phyloP scores from a whole-genome alignment of 257 asterid genomes.

The Gynochthodes officinalis region DNA sequence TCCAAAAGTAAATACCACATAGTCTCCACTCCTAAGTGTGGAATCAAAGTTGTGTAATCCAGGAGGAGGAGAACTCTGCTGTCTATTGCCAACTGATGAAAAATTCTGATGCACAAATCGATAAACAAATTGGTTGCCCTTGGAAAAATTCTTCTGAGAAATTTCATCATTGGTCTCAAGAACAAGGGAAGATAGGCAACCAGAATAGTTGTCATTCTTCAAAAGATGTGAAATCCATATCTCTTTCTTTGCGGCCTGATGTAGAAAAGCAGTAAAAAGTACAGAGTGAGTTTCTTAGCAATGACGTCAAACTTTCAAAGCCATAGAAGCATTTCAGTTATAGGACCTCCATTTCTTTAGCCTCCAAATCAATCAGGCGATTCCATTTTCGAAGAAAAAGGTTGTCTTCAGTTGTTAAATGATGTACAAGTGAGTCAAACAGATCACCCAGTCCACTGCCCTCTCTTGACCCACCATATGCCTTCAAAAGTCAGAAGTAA shows the following conservation, averaged over 20 bases:
- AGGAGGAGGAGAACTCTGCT: conserved; percentile 37
- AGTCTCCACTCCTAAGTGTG: conserved; percentile 67
- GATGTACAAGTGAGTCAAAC: conserved; percentile 76
- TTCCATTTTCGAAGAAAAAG: conserved; percentile 85
- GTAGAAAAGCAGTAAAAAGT: background rate
- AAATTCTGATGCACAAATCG: conserved; percentile 52
- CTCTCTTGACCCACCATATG: conserved; percentile 70
- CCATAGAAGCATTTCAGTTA: conserved; percentile 12
- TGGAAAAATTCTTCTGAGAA: conserved; percentile 28
- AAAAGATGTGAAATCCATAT: conserved; percentile 52
- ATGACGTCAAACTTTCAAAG: conserved; percentile 15
- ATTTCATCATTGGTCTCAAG: conserved; percentile 54
- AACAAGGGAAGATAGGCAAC: conserved; percentile 51
- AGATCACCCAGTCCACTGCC: conserved; percentile 77
- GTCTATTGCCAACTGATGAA: conserved; percentile 18
- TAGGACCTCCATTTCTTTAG: conserved; percentile 74
- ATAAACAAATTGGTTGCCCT: conserved; percentile 53
- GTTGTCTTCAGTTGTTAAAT: conserved; percentile 58
- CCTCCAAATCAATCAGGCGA: conserved; percentile 86
- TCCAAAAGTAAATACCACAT: conserved; percentile 58
- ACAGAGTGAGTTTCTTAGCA: conserved; percentile 8
- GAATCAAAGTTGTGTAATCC: conserved; percentile 32
- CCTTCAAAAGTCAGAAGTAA: conserved; percentile 40
- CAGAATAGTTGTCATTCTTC: conserved; percentile 38
- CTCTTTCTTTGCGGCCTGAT: conserved; percentile 64